Conservation (phyloP, 2,329 filamentous ascomycete genomes). For the Fusarium albosuccineum region DNA sequence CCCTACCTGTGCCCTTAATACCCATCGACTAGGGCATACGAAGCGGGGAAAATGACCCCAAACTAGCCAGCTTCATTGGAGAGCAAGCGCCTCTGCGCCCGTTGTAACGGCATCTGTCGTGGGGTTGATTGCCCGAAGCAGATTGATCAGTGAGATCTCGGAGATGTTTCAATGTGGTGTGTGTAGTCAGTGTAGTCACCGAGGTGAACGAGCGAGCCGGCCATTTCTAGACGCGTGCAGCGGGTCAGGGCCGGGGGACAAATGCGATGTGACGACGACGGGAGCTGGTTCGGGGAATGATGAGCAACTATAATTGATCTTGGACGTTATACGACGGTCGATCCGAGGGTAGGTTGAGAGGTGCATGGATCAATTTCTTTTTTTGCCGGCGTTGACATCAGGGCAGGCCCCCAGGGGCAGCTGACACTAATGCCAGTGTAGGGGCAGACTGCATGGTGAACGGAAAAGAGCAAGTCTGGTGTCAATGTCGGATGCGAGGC, state of each 20-base stretch:
- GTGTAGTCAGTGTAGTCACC: conserved; percentile 6
- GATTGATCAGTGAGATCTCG: conserved; percentile 27
- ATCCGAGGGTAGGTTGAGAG: conserved; percentile 30
- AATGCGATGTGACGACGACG: conserved; percentile 34
- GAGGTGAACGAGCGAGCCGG: conserved; percentile 26
- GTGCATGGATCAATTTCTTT: conserved; percentile 21
- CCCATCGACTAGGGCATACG: conserved; percentile 19
- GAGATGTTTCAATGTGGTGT: conserved; percentile 16
- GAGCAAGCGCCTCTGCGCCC: conserved; percentile 36
- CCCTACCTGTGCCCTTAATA: too few relatives aligned
- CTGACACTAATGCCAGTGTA: conserved; percentile 18
- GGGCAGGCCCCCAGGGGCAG: conserved; percentile 27
- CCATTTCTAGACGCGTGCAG: conserved; percentile 36
- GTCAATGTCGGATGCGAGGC: conserved; percentile 20
- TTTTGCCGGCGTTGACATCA: conserved; percentile 22
- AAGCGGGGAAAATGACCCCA: conserved; percentile 15
- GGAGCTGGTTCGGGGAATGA: conserved; percentile 26
- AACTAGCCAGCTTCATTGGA: conserved; percentile 5
- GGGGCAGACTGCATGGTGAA: conserved; percentile 13
- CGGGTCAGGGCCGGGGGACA: conserved; percentile 13
- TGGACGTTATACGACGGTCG: conserved; percentile 28
- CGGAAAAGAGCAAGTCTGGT: conserved; percentile 15
- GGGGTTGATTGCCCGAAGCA: conserved; percentile 40
- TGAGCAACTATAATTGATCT: conserved; percentile 24
- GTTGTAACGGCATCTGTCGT: conserved; percentile 37